Conservation (phyloP, 805 yeast species). For the Pichia cabralensis region DNA sequence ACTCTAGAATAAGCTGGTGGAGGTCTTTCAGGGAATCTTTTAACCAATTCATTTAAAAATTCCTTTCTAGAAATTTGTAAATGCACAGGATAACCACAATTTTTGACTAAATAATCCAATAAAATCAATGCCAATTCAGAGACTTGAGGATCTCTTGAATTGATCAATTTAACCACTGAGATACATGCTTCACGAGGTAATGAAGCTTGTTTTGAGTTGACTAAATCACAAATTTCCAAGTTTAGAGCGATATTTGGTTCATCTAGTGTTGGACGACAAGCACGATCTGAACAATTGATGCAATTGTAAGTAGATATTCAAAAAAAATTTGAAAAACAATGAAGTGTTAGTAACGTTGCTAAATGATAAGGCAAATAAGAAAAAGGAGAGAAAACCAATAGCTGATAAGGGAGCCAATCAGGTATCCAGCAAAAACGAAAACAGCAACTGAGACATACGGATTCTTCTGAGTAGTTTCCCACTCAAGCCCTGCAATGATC, state of each 20-base stretch:
- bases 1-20: slow-evolving; percentile 75
- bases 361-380: no score
- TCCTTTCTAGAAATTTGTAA: slow-evolving; percentile 91
- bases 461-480: slow-evolving; percentile 30
- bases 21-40: slow-evolving; percentile 90
- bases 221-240: slow-evolving; percentile 85
- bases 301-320: no score
- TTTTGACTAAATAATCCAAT: slow-evolving; percentile 86
- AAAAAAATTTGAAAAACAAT: neutral
- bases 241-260: slow-evolving; percentile 88
- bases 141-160: slow-evolving; percentile 75
- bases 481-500: slow-evolving; percentile 26
- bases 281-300: slow-evolving; percentile 56
- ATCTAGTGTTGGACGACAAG: slow-evolving; percentile 69
- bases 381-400: no score
- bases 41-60: slow-evolving; percentile 85
- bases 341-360: no score
- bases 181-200: slow-evolving; percentile 89
- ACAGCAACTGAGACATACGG: slow-evolving; percentile 17
- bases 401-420: no score
- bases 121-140: slow-evolving; percentile 63
- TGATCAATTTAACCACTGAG: slow-evolving; percentile 72
- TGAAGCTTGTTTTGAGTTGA: slow-evolving; percentile 86
- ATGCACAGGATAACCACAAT: slow-evolving; percentile 97
- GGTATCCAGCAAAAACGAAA: no score